A percentile compares a stretch with the other conserved stretches of the same genome.
Evolutionary conservation across 768 basidiomycete genomes (phyloP).

Genomic region (Pisolithus tinctorius): DNA sequence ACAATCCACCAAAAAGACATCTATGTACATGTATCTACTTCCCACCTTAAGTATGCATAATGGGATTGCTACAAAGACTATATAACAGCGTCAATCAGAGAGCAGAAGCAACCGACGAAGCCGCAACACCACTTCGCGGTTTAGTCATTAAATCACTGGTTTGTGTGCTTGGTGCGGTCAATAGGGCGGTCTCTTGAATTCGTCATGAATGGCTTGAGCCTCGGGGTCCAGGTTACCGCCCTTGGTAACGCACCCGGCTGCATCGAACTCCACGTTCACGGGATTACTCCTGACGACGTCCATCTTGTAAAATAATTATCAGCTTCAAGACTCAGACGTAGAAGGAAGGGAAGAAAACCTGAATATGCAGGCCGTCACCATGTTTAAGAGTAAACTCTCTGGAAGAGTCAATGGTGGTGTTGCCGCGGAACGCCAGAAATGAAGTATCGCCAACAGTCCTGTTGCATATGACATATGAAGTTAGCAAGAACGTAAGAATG

Average conservation of each 20-base stretch:
- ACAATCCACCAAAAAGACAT: too few relatives aligned
- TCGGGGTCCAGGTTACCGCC: constrained; percentile 50
- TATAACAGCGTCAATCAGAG: too few relatives aligned
- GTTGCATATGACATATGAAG: constrained; percentile 8
- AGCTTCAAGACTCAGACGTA: background rate
- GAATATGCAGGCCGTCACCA: constrained; percentile 53
- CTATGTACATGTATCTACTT: too few relatives aligned
- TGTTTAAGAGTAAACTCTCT: constrained; percentile 29
- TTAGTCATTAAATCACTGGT: too few relatives aligned
- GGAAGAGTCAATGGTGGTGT: constrained; percentile 22
- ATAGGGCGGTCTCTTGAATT: constrained; percentile 56
- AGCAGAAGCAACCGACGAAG: too few relatives aligned
- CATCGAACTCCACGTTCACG: constrained; percentile 48
- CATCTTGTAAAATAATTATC: constrained; percentile 43
- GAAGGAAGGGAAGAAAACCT: constrained; percentile 30
- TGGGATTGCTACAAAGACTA: too few relatives aligned
- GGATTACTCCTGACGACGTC: constrained; percentile 50
- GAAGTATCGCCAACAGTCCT: constrained; percentile 39
- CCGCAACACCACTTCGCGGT: too few relatives aligned
- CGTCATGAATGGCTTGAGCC: constrained; percentile 48
- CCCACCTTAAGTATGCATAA: too few relatives aligned
- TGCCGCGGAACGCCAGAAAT: constrained; percentile 54
- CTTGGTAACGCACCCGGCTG: constrained; percentile 43
- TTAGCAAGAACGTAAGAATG: constrained; percentile 24
- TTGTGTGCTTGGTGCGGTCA: constrained; percentile 7